Evolutionary conservation across 306 rosid species (phyloP).

Genomic region (Lotus japonicus): DNA sequence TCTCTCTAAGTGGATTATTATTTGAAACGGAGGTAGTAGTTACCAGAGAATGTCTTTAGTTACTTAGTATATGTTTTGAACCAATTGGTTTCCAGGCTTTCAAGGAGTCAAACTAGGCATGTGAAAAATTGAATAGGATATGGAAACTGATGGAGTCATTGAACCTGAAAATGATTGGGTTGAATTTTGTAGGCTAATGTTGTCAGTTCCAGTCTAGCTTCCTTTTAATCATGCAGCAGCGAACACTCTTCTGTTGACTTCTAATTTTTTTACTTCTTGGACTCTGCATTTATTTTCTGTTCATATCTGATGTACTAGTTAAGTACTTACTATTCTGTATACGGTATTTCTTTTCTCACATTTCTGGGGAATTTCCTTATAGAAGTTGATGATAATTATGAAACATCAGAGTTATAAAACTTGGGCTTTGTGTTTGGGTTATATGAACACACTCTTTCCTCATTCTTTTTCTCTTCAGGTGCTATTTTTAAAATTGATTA

Average conservation of each 20-base stretch:
- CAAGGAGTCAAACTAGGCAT: conserved; percentile 21
- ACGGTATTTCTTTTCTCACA: not conserved
- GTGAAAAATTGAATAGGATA: conserved; percentile 15
- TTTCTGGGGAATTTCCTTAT: conserved; percentile 18
- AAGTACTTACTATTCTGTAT: conserved; percentile 11
- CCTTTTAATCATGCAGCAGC: conserved; percentile 25
- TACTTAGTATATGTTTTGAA: conserved; percentile 20
- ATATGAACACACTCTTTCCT: not conserved
- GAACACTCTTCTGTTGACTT: conserved; percentile 14
- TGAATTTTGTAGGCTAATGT: conserved; percentile 13
- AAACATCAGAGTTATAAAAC: conserved; percentile 1
- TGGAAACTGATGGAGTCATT: conserved; percentile 31
- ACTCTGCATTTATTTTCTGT: conserved; percentile 12
- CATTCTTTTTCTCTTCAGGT: not conserved
- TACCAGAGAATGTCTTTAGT: conserved; percentile 15
- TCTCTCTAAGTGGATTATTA: too few relatives aligned
- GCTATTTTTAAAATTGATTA: not conserved
- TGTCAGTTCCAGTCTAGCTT: conserved; percentile 21
- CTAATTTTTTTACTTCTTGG: conserved; percentile 21
- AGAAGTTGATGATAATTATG: conserved; percentile 7
- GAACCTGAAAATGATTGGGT: conserved; percentile 26
- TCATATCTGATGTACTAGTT: conserved; percentile 5
- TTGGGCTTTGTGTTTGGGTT: conserved; percentile 6
- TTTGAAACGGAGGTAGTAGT: too few relatives aligned
- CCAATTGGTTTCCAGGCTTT: conserved; percentile 14